Base-by-base conservation (phyloP, 371 early-diverging fungal species). In the Phascolomyces articulosus region DNA sequence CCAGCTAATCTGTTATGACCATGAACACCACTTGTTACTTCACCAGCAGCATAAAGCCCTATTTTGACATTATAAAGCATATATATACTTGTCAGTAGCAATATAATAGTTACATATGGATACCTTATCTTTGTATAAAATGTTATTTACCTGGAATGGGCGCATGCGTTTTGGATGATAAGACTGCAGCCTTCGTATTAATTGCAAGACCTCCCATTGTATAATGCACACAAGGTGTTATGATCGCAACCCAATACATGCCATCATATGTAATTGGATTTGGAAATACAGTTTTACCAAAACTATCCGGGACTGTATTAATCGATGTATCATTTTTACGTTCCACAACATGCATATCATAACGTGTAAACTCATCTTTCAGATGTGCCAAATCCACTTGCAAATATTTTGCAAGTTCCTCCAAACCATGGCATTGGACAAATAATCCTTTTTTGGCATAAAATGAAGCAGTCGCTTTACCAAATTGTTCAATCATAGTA, bases 131-230 rank as follows among this genome's bases (percentile, higher is more conserved):
- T 34, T 34, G 11, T 34, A 34, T 34, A 1, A 34, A 9, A 34
- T 34, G 34, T 0, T 16, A 44, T 23, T 21, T 63, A 62, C 65
- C 68, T 44, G 65, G 60, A 10, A 65, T 62, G 29, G 65, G 65
- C 1, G 53, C 29, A 15, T 65, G 31, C 18, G 60, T 40, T 38
- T 62, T 21, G 18, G 47, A 47, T 26, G 62, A 66, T 4, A 60
- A 38, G 0, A 91, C 85, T 9, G 72, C 74, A 20, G 88, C 82
- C 1, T 78, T 60, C 4, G 71, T 74, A 69, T 93, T 88, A 63
- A 93, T 90, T 27, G 75, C 71, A 20, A 93, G 71, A 31, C 94
- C 94, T 55, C 94, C 94, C 95, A 94, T 94, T 9, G 94, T 90
- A 51, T 92, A 94, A 79, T 94, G 95, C n/a, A 91, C 77, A 62